Evolutionary conservation across 2,329 filamentous ascomycete genomes (phyloP).

Genomic region (Colletotrichum tabaci): DNA sequence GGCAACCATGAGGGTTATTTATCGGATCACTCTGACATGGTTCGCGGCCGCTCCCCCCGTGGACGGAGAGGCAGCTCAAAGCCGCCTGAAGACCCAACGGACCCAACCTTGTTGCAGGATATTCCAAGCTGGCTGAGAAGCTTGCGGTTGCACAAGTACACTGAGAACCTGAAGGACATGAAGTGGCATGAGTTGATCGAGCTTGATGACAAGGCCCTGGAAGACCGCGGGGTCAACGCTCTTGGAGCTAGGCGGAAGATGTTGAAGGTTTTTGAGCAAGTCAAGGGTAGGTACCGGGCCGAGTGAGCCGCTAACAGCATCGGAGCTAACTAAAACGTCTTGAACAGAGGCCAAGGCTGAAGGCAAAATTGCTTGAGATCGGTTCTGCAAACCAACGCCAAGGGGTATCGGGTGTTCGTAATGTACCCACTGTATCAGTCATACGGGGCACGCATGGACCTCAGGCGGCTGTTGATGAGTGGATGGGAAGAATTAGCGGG

Average conservation of each 20-base stretch:
- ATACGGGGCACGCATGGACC: too few species aligned
- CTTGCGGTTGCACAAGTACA: constrained; percentile 97
- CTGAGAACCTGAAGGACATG: constrained; percentile 96
- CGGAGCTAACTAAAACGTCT: constrained; percentile 1
- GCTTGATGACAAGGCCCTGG: constrained; percentile 92
- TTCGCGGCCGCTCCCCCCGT: constrained; percentile 90
- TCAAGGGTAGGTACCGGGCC: constrained; percentile 73
- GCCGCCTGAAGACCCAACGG: constrained; percentile 97
- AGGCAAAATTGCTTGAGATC: constrained; percentile 72
- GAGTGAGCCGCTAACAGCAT: not conserved
- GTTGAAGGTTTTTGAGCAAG: constrained; percentile 99
- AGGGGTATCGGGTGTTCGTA: not conserved
- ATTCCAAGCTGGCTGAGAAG: constrained; percentile 97
- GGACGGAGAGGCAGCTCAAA: constrained; percentile 95
- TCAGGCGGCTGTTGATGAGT: constrained; percentile 1
- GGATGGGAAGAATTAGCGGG: not conserved
- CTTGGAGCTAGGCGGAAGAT: constrained; percentile 96
- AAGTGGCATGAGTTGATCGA: constrained; percentile 95
- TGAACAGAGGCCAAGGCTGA: constrained; percentile 64
- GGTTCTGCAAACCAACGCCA: not conserved
- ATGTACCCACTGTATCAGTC: not conserved
- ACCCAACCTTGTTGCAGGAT: constrained; percentile 90
- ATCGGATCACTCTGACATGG: constrained; percentile 93
- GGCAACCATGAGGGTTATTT: constrained; percentile 86
- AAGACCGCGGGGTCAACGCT: constrained; percentile 94